Base-by-base conservation (phyloP, 495 filamentous ascomycete genomes). In the Penicillium mononematosum region DNA sequence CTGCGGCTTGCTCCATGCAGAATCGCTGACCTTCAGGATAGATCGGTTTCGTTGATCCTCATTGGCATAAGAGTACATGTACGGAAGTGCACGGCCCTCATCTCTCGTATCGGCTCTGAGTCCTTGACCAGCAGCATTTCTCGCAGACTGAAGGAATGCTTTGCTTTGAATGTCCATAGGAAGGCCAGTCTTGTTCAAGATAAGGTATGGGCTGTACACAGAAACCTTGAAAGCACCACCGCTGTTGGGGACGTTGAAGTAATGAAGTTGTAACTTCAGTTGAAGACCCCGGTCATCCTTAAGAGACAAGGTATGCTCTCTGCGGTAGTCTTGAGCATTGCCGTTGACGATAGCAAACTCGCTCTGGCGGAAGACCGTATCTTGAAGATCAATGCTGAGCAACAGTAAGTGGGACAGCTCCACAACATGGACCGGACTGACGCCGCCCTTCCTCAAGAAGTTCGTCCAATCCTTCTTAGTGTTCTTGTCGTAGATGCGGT, bases 401-500 rank as follows among this genome's bases (percentile, higher is more conserved):
- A 98, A 74, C 8, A 98, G 78, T 19, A 98, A 81, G 72, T 98
- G 94, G 17, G 94, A 96, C 3, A 98, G 75, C 70, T 98, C 93
- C 41, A 98, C 91, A 8, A 97, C 92, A 73, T 98, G 94, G 2
- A 98, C 92, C 1, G 94, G 94, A 69, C 94, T 98, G 45, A 96
- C 87, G 20, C 94, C 94, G 10, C 94, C 94, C 71, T 96, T 98
- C 50, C 94, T 82, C 20, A 98, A 72, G 77, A 98, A 98, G 67
- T 98, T 98, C 0, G 92, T 93, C 94, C 95, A 98, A 70, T 98
- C 93, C 68, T 95, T 94, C 76, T 89, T 92, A 0, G 91, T 97
- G 70, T 95, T 94, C 77, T 92, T 96, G 75, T 98, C 94, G 66
- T 97, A 97, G 22, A 98, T 97, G 52, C 92, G 84, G 69, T 98